Evolutionary conservation across 208 protist species (phyloP), one percentile per base, ranked within the genome.

Genomic region (Leishmania lainsoni): DNA sequence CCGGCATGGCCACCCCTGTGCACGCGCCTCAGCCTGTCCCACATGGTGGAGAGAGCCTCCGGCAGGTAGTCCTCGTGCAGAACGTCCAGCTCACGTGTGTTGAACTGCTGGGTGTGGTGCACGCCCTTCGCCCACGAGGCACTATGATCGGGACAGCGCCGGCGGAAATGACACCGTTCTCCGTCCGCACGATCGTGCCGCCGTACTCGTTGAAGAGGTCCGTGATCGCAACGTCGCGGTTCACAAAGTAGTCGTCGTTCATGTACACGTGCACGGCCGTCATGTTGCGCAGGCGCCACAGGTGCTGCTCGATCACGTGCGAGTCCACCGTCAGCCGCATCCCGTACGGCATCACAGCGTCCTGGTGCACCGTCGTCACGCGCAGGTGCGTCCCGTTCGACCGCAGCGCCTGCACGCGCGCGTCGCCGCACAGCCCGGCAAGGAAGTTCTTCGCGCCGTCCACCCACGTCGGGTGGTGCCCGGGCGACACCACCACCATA

Each of bases 401-500:
- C 69, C 84, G 81, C 63, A 80, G 56, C 61, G 72, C 82, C 63
- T 76, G 76, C 76, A 87, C 84, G 3, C 78, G 49, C 48, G 73
- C 71, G 52, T 52, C 70, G 26, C 78, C 81, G 80, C 83, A 91
- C 66, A 78, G 51, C 8, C 86, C 84, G 12, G 77, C 75, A 26
- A 94, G 78, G 79, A 94, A 94, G 84, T 90, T 89, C 71, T 84
- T 86, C 68, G 87, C 85, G 45, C 86, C 61, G 84, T 98, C 90
- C 59, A 98, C 73, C 97, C 97, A 99, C 75, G 73, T 78, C 45
- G 97, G 95, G 59, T 98, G 83, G 88, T 99, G 98, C 49, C 97
- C 97, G 68, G 98, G 99, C 20, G 98, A 99, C n/a, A 99, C 96
- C 75, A 99, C 85, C n/a, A 99, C 80, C 72, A 98, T 83, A 68